Base-by-base conservation (phyloP, 1,139 yeast species). In the Saccharomyces pastorianus region DNA sequence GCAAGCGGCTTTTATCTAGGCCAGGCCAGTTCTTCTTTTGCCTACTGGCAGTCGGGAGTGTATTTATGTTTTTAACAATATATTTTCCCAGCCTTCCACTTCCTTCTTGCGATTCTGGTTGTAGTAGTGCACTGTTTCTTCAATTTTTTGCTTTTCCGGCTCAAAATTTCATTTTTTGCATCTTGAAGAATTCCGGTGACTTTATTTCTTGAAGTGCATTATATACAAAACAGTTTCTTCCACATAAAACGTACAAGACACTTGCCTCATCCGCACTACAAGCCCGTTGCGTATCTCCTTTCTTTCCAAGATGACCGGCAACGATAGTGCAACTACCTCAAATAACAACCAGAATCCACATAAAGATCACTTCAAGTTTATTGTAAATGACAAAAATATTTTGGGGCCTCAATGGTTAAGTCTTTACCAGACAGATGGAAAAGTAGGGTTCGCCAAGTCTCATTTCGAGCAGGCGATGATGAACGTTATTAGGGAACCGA, bases 401-500 rank as follows among this genome's bases (percentile, higher is more conserved):
- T 68, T 88, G 52, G 96, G 96, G 0, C 71, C 72, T 0, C 75
- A 76, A 42, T 88, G 96, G 96, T 77, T 78, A 8, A 81, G 85
- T 0, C 69, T 85, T 28, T 75, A 69, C 56, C 58, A 63, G n/a
- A 63, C 72, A 1, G 60, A 61, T 9, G 61, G 60, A 17, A 58
- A 60, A 1, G 72, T 71, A 1, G 65, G 65, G 7, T 77, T 76
- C 59, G 64, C 64, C 13, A 66, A 75, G 2, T 66, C 67, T 5
- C 87, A 89, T 71, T 90, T 84, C 65, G 83, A 82, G 56, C 72
- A 74, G 9, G 96, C 96, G 4, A 86, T 89, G 93, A 70, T 80
- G 48, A 88, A 90, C 68, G 76, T 91, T 58, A 85, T 91, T 54
- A 77, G 79, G 57, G 90, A 89, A 59, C 98, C 98, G 13, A 88